Conservation (phyloP, 257 asterid species). For the Thymus quinquecostatus region DNA sequence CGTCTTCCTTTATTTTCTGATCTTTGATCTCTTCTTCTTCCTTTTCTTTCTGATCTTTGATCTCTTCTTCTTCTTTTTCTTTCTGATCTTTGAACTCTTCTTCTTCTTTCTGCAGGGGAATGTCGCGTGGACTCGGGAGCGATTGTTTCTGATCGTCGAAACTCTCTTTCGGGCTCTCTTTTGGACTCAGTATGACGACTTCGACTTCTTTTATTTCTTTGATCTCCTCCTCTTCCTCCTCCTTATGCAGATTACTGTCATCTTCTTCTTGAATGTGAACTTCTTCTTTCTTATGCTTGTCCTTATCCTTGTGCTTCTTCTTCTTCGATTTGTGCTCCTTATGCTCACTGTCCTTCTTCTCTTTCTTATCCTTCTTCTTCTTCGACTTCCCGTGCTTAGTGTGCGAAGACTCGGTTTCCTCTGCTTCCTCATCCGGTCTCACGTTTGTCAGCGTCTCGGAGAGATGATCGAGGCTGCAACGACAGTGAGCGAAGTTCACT, state of each 20-base stretch:
- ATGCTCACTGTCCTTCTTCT: slow-evolving; percentile 11
- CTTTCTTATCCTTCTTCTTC: slow-evolving; percentile 20
- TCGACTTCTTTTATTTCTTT: background rate
- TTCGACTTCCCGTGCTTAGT: slow-evolving; percentile 18
- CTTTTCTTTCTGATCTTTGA: background rate
- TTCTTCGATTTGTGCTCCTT: slow-evolving; percentile 17
- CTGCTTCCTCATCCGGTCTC: slow-evolving; percentile 61
- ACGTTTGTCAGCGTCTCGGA: slow-evolving; percentile 59
- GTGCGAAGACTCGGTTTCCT: slow-evolving; percentile 22
- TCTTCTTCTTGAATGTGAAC: background rate
- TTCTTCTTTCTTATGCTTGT: background rate
- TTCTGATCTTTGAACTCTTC: background rate
- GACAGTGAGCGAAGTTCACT: slow-evolving; percentile 57
- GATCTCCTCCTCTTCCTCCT: background rate
- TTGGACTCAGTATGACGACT: background rate
- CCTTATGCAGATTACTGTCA: background rate
- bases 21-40: background rate
- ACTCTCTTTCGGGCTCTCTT: background rate
- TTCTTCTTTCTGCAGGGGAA: background rate
- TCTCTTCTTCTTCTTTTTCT: background rate
- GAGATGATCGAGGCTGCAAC: slow-evolving; percentile 55
- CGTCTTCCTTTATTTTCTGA: background rate
- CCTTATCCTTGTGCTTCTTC: slow-evolving; percentile 12
- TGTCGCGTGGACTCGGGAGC: background rate
- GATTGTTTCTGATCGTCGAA: background rate